phyloP scores from a whole-genome alignment of 1,139 yeast species.

The Scheffersomyces stambukii region DNA sequence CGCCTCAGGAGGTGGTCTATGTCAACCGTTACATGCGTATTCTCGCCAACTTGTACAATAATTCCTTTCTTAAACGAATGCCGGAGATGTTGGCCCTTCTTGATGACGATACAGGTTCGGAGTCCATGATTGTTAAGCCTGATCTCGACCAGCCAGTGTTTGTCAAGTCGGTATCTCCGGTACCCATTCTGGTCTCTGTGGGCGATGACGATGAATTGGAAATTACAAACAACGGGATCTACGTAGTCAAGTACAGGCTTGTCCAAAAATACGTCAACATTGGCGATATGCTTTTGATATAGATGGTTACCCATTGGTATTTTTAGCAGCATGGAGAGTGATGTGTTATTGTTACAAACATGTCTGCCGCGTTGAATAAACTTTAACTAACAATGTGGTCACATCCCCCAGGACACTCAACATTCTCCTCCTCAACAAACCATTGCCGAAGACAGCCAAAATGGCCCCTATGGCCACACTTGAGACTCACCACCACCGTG shows the following conservation, averaged over 20 bases:
- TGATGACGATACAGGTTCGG: conserved; percentile 74
- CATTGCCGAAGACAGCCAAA: conserved; percentile 74
- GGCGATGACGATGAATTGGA: conserved; percentile 57
- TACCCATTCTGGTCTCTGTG: conserved; percentile 22
- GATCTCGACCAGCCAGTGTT: conserved; percentile 75
- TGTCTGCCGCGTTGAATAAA: too few species aligned
- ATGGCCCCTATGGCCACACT: conserved; percentile 90
- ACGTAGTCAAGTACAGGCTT: conserved; percentile 66
- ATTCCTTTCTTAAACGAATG: conserved; percentile 60
- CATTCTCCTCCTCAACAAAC: conserved; percentile 63
- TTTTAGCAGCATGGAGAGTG: background rate
- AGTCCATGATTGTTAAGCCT: conserved; percentile 77
- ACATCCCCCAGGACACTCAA: conserved; percentile 84
- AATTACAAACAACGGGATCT: conserved; percentile 62
- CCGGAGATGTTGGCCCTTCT: conserved; percentile 68
- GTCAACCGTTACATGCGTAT: conserved; percentile 61
- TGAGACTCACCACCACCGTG: conserved; percentile 56
- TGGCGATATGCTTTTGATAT: conserved; percentile 42
- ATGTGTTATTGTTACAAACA: background rate
- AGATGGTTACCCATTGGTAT: conserved; percentile 17
- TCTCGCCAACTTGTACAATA: conserved; percentile 60
- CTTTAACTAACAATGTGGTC: too few species aligned
- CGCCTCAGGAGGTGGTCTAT: conserved; percentile 60
- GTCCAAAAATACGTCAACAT: conserved; percentile 35
- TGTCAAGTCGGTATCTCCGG: conserved; percentile 45